These are phyloP conservation scores for Paraconiothyrium sp. DNA, from an alignment of 2,329 filamentous ascomycete species.

Conservation along the genomic window DNA sequence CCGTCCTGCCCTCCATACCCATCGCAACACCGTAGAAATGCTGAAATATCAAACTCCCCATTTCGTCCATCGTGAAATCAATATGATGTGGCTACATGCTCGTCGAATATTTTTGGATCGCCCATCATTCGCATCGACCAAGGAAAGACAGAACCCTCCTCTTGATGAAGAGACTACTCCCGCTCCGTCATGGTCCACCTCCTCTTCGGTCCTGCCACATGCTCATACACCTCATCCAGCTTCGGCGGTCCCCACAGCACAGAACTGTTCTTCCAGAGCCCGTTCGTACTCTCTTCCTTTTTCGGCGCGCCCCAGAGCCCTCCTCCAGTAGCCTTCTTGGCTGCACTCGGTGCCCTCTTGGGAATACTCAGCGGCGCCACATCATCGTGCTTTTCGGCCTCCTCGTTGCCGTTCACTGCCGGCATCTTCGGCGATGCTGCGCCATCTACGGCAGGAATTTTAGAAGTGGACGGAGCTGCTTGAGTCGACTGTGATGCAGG, in stretches of 20 bases:
- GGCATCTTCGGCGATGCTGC: constrained; percentile 21
- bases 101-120: neutral
- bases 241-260: constrained; percentile 52
- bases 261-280: constrained; percentile 35
- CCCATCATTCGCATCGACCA: neutral
- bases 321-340: neutral
- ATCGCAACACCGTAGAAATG: constrained; percentile 4
- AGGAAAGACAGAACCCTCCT: too few species aligned
- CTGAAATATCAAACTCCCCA: neutral
- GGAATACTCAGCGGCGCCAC: constrained; percentile 39
- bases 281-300: constrained; percentile 35
- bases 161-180: constrained; percentile 23
- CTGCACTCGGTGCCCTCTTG: constrained; percentile 15
- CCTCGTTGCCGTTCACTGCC: constrained; percentile 36
- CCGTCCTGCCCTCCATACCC: neutral
- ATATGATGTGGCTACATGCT: neutral
- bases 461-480: neutral
- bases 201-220: constrained; percentile 52
- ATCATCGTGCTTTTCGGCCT: constrained; percentile 41
- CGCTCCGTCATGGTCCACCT: constrained; percentile 55
- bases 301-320: constrained; percentile 40
- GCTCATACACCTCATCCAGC: constrained; percentile 46
- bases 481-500: constrained; percentile 29
- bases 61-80: neutral
- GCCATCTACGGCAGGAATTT: constrained; percentile 16